Percentiles rank a stretch among this genome's conserved stretches.
These are phyloP conservation scores for Fraxinus floribunda DNA, from an alignment of 305 asterid genomes.

Conservation along the genomic window DNA sequence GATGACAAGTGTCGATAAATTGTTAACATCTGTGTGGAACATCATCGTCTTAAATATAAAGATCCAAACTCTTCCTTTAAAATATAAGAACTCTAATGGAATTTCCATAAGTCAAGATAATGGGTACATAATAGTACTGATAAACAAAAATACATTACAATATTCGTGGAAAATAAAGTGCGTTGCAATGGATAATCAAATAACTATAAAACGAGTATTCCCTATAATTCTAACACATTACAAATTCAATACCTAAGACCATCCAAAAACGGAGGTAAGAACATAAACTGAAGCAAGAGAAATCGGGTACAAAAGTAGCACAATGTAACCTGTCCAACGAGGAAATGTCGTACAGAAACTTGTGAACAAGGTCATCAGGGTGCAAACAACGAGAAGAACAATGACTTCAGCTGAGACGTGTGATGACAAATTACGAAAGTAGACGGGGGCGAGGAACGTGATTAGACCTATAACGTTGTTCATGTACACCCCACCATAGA, in stretches of 20 bases:
- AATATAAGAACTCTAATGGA: neutral
- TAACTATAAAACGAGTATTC: neutral
- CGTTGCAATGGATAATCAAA: neutral
- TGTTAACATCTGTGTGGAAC: neutral
- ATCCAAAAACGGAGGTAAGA: slow-evolving; percentile 36
- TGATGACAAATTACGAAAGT: slow-evolving; percentile 29
- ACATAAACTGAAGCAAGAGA: slow-evolving; percentile 41
- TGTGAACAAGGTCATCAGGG: slow-evolving; percentile 33
- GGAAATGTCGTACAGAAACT: slow-evolving; percentile 46
- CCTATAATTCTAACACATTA: neutral
- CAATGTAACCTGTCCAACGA: slow-evolving; percentile 50
- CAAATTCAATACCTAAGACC: slow-evolving; percentile 22
- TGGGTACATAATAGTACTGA: neutral
- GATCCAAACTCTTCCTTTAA: neutral
- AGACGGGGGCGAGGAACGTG: slow-evolving; percentile 49
- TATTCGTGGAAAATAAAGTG: neutral
- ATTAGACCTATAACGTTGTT: slow-evolving; percentile 46
- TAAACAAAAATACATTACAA: neutral
- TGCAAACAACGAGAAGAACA: slow-evolving; percentile 40
- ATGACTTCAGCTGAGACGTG: slow-evolving; percentile 36
- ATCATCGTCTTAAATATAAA: neutral
- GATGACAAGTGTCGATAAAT: neutral
- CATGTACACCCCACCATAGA: slow-evolving; percentile 54
- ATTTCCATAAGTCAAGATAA: neutral
- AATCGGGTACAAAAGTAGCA: slow-evolving; percentile 39